These are phyloP conservation scores for Tetraselmis striata DNA, from an alignment of 139 green algal species.

Conservation along the genomic window DNA sequence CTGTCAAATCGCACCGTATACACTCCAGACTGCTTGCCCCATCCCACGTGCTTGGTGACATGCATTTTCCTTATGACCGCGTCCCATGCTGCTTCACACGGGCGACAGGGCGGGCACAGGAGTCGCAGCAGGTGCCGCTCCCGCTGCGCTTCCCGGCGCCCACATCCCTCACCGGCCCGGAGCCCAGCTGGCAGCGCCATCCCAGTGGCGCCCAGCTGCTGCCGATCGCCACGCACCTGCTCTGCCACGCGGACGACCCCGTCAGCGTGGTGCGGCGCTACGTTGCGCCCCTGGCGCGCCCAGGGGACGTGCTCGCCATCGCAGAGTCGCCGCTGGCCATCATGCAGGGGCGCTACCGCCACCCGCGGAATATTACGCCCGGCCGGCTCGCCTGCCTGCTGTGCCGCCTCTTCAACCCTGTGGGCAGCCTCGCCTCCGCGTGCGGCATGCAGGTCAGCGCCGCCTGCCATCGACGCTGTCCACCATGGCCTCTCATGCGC, in stretches of 20 bases:
- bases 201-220: slow-evolving; percentile 5
- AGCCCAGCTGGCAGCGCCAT: not conserved
- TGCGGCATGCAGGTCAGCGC: slow-evolving; percentile 26
- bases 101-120: not conserved
- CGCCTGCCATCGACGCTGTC: too few species aligned
- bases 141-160: slow-evolving; percentile 15
- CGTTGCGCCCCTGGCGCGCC: not conserved
- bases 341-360: slow-evolving; percentile 24
- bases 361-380: slow-evolving; percentile 20
- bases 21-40: too few species aligned
- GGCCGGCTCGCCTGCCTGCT: slow-evolving; percentile 13
- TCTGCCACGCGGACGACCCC: slow-evolving; percentile 43
- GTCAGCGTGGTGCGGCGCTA: slow-evolving; percentile 18
- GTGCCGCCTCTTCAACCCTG: slow-evolving; percentile 35
- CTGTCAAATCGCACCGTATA: too few species aligned
- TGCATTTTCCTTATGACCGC: too few species aligned
- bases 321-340: slow-evolving; percentile 13
- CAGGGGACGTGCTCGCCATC: slow-evolving; percentile 13
- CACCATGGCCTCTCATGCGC: too few species aligned
- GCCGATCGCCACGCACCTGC: slow-evolving; percentile 36
- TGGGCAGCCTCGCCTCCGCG: slow-evolving; percentile 33
- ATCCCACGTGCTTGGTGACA: too few species aligned
- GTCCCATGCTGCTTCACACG: too few species aligned
- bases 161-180: not conserved
- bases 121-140: slow-evolving; percentile 22